phyloP scores from a whole-genome alignment of 2,329 filamentous ascomycete genomes.

The Xylariaceae sp. region DNA sequence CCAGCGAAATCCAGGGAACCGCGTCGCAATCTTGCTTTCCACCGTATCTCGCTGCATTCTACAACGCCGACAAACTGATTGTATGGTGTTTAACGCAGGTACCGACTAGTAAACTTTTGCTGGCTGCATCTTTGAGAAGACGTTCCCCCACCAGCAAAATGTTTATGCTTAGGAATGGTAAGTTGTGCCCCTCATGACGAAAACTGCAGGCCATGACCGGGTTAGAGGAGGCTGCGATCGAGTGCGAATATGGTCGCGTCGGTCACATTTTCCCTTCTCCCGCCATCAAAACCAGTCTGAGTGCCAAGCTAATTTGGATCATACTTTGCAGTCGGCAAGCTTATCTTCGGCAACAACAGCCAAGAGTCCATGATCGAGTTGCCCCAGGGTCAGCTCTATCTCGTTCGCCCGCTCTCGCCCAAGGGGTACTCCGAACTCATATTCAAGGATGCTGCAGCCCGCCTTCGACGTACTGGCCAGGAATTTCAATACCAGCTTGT shows the following conservation, averaged over 20 bases:
- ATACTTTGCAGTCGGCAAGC: conserved; percentile 69
- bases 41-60: not conserved
- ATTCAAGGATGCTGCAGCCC: conserved; percentile 93
- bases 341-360: conserved; percentile 80
- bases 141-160: conserved; percentile 21
- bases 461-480: conserved; percentile 87
- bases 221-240: not conserved
- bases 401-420: conserved; percentile 89
- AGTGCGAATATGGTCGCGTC: not conserved
- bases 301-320: not conserved
- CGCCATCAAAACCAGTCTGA: no score
- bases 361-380: conserved; percentile 95
- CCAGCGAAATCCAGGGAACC: no score
- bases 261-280: not conserved
- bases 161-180: conserved; percentile 41
- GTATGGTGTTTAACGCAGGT: not conserved
- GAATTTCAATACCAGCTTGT: conserved; percentile 98
- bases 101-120: not conserved
- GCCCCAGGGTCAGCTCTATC: conserved; percentile 91
- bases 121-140: not conserved
- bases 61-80: not conserved
- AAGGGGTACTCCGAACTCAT: conserved; percentile 99
- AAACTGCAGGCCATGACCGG: conserved; percentile 1
- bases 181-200: conserved; percentile 12
- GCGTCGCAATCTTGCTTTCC: not conserved